Evolutionary conservation across 1,284 basidiomycete species (phyloP).

Genomic region (Rhodotorula sp.): DNA sequence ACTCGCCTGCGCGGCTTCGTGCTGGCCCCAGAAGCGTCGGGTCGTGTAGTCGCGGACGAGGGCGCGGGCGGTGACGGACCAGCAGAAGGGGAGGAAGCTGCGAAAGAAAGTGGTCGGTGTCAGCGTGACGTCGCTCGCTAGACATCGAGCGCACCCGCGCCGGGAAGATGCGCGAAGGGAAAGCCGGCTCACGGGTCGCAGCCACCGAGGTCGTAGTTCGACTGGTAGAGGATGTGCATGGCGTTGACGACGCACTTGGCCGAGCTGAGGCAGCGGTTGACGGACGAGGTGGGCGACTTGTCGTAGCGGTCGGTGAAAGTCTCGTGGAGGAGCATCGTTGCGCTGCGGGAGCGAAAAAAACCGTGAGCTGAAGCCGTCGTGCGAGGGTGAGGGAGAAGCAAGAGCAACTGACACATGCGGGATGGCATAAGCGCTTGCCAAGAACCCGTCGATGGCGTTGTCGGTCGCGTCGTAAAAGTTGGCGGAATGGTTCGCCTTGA

Average conservation of each 20-base stretch:
- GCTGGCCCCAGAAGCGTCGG: slow-evolving; percentile 22
- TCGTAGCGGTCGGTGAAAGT: slow-evolving; percentile 27
- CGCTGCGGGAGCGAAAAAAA: slow-evolving; percentile 10
- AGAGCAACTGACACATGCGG: slow-evolving; percentile 33
- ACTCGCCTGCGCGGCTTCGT: slow-evolving; percentile 14
- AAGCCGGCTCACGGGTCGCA: slow-evolving; percentile 28
- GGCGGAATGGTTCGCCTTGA: slow-evolving; percentile 25
- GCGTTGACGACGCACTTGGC: slow-evolving; percentile 39
- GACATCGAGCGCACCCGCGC: neutral
- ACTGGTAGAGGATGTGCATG: slow-evolving; percentile 28
- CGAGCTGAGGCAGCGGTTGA: slow-evolving; percentile 22
- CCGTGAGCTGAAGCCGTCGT: too few relatives aligned
- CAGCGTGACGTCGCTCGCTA: too few relatives aligned
- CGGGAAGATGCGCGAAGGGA: too few relatives aligned
- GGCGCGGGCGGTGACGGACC: slow-evolving; percentile 33
- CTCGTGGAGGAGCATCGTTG: slow-evolving; percentile 39
- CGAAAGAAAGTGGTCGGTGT: too few relatives aligned
- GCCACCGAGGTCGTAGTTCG: slow-evolving; percentile 28
- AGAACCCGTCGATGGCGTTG: slow-evolving; percentile 27
- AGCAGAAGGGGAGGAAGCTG: slow-evolving; percentile 30
- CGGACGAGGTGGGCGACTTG: slow-evolving; percentile 20
- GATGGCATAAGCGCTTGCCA: slow-evolving; percentile 31
- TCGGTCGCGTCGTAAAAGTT: slow-evolving; percentile 27
- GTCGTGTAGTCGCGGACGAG: slow-evolving; percentile 37
- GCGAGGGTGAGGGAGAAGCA: too few relatives aligned